Base-by-base conservation (phyloP, 768 basidiomycete species). In the Suillus tomentosus region DNA sequence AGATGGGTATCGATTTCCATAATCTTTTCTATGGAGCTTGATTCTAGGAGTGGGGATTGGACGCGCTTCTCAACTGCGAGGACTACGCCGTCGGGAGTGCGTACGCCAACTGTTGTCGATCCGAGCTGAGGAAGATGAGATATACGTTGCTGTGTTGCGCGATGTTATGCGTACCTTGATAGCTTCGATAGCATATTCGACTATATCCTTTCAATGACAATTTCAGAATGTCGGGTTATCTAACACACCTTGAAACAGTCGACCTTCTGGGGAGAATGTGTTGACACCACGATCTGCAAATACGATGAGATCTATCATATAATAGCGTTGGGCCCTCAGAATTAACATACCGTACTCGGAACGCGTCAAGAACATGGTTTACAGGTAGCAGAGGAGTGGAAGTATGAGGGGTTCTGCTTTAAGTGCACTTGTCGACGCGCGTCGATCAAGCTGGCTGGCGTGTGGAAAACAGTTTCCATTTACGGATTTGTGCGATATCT, bases 121-220 rank as follows among this genome's bases (percentile, higher is more conserved):
- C 97, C 97, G 72, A 99, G 91, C 96, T 99, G 74, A 61, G 48
- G 51, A 42, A 22, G 58, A 39, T 64, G 63, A 65, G 58, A 61
- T 53, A 31, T 39, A 43, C 15, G 22, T 45, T 47, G 34, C 19
- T 37, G 9, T 17, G 27, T 34, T 45, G 39, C 22, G 9, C 6
- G 71, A 60, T 24, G 2, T 14, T 3, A n/a, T 51, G 54, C 62
- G 54, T 24, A 95, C 95, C 79, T 97, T 99, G 78, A 99, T 99
- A 9, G 97, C 97, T 74, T 99, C 97, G 75, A 99, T 99, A 60
- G 97, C 97, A 83, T 99, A 99, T 79, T 99, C 97, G 78, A 99
- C 96, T 98, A 70, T 2, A 40, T 31, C 42, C 15, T 62, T 45
- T 59, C 45, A 76, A 75, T 73, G 61, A 22, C 36, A 61, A 15